phyloP scores from a whole-genome alignment of 2,329 filamentous ascomycete species.

The Alternaria sp. region DNA sequence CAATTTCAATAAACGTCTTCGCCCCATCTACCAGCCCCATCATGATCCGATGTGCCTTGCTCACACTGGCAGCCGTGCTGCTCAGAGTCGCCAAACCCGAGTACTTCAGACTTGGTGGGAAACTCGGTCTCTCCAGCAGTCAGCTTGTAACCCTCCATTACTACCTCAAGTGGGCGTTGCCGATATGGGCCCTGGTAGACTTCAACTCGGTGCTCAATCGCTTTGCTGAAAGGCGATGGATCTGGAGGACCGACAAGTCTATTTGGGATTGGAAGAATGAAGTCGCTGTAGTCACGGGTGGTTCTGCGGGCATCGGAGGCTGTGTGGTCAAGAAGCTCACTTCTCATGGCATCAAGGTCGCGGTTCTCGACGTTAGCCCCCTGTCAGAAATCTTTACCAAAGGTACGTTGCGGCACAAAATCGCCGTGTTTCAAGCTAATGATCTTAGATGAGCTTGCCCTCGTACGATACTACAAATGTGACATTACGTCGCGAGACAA shows the following conservation, averaged over 20 bases:
- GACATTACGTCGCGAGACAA: slow-evolving; percentile 41
- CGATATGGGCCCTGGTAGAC: slow-evolving; percentile 29
- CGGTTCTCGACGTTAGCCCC: slow-evolving; percentile 44
- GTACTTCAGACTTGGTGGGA: slow-evolving; percentile 23
- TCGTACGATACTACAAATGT: slow-evolving; percentile 39
- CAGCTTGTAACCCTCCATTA: slow-evolving; percentile 31
- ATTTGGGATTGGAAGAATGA: slow-evolving; percentile 42
- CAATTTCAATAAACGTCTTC: slow-evolving; percentile 2
- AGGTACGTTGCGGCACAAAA: slow-evolving; percentile 22
- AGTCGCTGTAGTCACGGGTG: slow-evolving; percentile 47
- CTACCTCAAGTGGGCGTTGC: slow-evolving; percentile 36
- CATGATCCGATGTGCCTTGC: slow-evolving; percentile 31
- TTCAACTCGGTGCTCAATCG: slow-evolving; percentile 36
- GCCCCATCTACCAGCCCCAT: slow-evolving; percentile 1
- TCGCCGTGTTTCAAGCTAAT: slow-evolving; percentile 15
- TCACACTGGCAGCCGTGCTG: slow-evolving; percentile 23
- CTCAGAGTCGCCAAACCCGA: slow-evolving; percentile 27
- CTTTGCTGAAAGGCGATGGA: slow-evolving; percentile 50
- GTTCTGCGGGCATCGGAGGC: slow-evolving; percentile 45
- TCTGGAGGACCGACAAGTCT: slow-evolving; percentile 37
- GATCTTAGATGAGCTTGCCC: slow-evolving; percentile 23
- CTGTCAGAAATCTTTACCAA: slow-evolving; percentile 34
- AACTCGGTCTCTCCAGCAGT: slow-evolving; percentile 29
- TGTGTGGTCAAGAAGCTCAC: slow-evolving; percentile 41
- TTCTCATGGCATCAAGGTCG: slow-evolving; percentile 41